Conservation (phyloP, 2,329 filamentous ascomycete species). For the Colletotrichum tropicale region DNA sequence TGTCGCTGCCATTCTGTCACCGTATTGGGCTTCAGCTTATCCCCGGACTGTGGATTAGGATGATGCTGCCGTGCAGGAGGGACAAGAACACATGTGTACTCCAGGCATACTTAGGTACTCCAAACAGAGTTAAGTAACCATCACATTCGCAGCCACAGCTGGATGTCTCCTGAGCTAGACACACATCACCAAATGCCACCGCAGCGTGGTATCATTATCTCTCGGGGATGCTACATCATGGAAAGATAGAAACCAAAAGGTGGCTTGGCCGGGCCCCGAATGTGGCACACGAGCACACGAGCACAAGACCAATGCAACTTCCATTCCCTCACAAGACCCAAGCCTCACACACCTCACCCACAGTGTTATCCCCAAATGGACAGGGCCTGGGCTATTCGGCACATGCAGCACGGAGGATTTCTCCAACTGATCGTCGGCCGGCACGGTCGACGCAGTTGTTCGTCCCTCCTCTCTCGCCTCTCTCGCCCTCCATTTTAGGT, state of each 20-base stretch:
- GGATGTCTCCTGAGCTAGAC: background rate
- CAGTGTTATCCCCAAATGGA: background rate
- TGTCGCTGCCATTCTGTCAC: background rate
- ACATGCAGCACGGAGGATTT: background rate
- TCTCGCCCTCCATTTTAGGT: background rate
- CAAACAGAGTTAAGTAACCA: background rate
- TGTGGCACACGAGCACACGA: conserved; percentile 17
- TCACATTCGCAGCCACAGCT: background rate
- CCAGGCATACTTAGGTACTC: background rate
- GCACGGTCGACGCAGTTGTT: background rate
- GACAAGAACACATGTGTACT: background rate
- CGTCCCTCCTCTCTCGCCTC: background rate
- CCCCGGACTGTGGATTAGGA: background rate
- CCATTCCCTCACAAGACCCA: background rate
- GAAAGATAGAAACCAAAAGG: background rate
- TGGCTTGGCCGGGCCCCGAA: conserved; percentile 1
- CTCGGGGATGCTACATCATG: background rate
- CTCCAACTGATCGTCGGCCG: conserved; percentile 8
- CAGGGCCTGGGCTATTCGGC: background rate
- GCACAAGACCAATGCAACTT: background rate
- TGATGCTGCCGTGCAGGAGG: conserved; percentile 10
- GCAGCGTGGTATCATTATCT: background rate
- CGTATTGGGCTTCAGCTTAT: background rate
- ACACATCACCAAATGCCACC: background rate
- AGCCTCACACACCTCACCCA: background rate